Base-by-base conservation (phyloP, 2,329 filamentous ascomycete genomes). In the Monilinia fructigena region DNA sequence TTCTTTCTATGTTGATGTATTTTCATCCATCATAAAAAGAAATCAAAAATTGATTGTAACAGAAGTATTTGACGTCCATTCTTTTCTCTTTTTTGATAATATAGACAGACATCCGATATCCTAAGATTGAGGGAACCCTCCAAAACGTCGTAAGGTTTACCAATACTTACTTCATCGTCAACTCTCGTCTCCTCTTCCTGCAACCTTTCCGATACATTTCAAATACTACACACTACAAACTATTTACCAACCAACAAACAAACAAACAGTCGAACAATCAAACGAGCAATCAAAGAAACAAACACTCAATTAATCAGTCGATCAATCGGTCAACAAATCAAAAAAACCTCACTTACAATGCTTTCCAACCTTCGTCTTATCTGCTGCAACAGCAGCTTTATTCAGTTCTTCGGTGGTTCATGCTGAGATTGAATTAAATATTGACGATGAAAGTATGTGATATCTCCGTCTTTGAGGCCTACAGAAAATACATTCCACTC, bases 371-470 rank as follows among this genome's bases (percentile, higher is more conserved):
- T 62, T 72, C 68, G 48, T 73, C 71, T 69, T 69, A 23, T 68
- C 68, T 50, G 68, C 71, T 58, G 70, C 70, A 18, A 60, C 69
- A 5, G 71, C 68, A 50, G 62, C 73, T 53, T 65, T 75, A 7
- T 31, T 74, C 5, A 69, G 68, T 53, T 68, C 71, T 35, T 63
- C n/a, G 38, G 48, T 81, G 83, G 69, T 73, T 7, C 48, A 62
- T 55, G 74, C 73, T 42, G 68, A 75, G 38, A 71, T 76, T 38
- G 68, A 71, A 31, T 56, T 77, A 5, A 71, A 75, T 68, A 66
- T 76, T 14, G 70, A 69, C 7, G 71, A 69, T 58, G 45, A 71
- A 26, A 58, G 74, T 76, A 72, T 47, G 72, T 31, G 38, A 50
- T 65, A 20, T 26, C 7, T 42, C 2, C 4, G 14, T 42, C 40